Evolutionary conservation across 2,329 filamentous ascomycete species (phyloP).

Genomic region (Cordyceps tenuipes): DNA sequence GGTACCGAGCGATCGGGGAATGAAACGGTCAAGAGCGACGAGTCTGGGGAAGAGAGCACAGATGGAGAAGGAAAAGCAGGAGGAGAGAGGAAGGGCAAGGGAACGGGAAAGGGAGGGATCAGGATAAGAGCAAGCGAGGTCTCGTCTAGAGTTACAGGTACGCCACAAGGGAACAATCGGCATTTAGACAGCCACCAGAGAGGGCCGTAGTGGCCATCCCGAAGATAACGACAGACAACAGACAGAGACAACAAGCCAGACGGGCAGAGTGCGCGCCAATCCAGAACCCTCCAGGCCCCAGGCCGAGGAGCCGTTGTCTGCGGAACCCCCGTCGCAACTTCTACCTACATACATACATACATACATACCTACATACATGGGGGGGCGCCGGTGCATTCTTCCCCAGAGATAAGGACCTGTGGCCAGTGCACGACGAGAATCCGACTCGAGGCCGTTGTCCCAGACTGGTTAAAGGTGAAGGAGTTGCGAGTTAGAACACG

Average conservation of each 20-base stretch:
- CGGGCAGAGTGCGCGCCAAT: background rate
- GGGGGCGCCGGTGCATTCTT: too few relatives aligned
- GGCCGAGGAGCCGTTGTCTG: background rate
- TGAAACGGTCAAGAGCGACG: background rate
- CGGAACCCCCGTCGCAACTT: background rate
- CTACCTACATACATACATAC: background rate
- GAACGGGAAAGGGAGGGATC: background rate
- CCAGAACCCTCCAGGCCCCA: background rate
- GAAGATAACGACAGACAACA: background rate
- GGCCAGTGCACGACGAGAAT: too few relatives aligned
- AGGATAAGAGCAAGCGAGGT: background rate
- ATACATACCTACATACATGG: too few relatives aligned
- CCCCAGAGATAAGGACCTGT: conserved; percentile 3
- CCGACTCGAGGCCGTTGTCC: background rate
- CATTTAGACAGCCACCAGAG: background rate
- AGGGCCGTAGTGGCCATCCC: background rate
- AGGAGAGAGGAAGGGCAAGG: background rate
- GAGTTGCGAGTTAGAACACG: background rate
- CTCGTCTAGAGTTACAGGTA: background rate
- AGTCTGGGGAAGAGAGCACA: background rate
- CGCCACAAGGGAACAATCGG: background rate
- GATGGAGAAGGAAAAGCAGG: background rate
- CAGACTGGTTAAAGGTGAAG: background rate
- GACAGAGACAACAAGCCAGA: too few relatives aligned
- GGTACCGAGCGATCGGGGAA: conserved; percentile 2